Conservation (phyloP, 305 asterid species). For the Caryopteris hybrid region DNA sequence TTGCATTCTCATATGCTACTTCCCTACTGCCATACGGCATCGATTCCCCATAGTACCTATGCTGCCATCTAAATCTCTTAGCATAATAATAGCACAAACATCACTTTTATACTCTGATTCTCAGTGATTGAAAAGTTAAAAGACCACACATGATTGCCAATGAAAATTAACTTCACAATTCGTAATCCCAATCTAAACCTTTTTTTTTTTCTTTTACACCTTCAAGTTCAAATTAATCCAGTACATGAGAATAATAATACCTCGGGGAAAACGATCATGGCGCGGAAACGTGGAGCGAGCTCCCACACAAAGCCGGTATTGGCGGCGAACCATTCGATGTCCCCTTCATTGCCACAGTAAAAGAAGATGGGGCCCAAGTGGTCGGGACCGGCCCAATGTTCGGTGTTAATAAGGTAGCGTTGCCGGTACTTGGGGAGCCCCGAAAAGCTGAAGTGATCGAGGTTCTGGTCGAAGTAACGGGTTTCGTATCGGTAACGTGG, state of each 20-base stretch:
- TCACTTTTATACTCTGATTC: too few relatives aligned
- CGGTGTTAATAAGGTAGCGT: constrained; percentile 69
- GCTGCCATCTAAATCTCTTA: constrained; percentile 49
- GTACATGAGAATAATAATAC: constrained; percentile 21
- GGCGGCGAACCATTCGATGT: constrained; percentile 88
- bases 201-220: too few relatives aligned
- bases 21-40: constrained; percentile 75
- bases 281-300: constrained; percentile 71
- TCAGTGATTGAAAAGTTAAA: too few relatives aligned
- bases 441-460: constrained; percentile 82
- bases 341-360: constrained; percentile 93
- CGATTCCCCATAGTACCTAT: constrained; percentile 87
- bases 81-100: neutral
- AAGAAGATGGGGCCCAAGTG: constrained; percentile 63
- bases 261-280: constrained; percentile 86
- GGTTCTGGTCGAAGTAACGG: constrained; percentile 61
- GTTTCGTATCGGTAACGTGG: constrained; percentile 56
- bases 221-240: neutral
- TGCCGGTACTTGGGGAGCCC: constrained; percentile 59
- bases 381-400: constrained; percentile 67
- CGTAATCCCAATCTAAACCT: too few relatives aligned
- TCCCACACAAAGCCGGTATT: constrained; percentile 90
- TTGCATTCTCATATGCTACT: constrained; percentile 68
- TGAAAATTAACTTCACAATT: too few relatives aligned
- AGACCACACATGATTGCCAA: too few relatives aligned